Conservation (phyloP, 306 rosid genomes). For the Arachis stenosperma region DNA sequence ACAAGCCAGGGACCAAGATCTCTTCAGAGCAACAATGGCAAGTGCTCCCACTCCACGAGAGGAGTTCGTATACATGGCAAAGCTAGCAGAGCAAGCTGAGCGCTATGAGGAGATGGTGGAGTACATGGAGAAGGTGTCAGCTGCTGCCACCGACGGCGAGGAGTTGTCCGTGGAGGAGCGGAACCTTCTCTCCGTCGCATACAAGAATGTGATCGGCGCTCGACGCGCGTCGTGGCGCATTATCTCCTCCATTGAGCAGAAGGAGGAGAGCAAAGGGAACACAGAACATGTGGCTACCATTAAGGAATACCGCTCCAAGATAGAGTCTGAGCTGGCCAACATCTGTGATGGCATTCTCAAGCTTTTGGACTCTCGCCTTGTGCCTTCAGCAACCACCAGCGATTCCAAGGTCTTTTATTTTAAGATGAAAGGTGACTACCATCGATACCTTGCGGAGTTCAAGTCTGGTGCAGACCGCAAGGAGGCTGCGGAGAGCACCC, state of each 20-base stretch:
- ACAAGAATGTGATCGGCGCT: slow-evolving; percentile 97
- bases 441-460: slow-evolving; percentile 95
- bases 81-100: slow-evolving; percentile 99
- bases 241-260: slow-evolving; percentile 97
- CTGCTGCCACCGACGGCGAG: slow-evolving; percentile 67
- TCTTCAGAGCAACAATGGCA: slow-evolving; percentile 63
- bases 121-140: slow-evolving; percentile 96
- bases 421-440: slow-evolving; percentile 98
- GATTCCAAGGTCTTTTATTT: slow-evolving; percentile 98
- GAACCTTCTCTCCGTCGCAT: slow-evolving; percentile 92
- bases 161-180: slow-evolving; percentile 94
- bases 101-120: slow-evolving; percentile 99
- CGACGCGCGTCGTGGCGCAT: slow-evolving; percentile 96
- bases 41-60: slow-evolving; percentile 73
- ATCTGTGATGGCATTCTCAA: slow-evolving; percentile 96
- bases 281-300: slow-evolving; percentile 85
- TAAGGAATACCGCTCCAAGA: slow-evolving; percentile 94
- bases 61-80: slow-evolving; percentile 95
- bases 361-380: slow-evolving; percentile 87
- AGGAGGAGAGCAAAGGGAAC: slow-evolving; percentile 99
- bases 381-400: slow-evolving; percentile 83
- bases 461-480: slow-evolving; percentile 93
- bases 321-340: slow-evolving; percentile 83
- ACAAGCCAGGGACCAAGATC: slow-evolving; percentile 36
- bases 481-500: slow-evolving; percentile 97